These are phyloP conservation scores for Aspergillus vadensis DNA, from an alignment of 2,329 filamentous ascomycete species.

Conservation along the genomic window DNA sequence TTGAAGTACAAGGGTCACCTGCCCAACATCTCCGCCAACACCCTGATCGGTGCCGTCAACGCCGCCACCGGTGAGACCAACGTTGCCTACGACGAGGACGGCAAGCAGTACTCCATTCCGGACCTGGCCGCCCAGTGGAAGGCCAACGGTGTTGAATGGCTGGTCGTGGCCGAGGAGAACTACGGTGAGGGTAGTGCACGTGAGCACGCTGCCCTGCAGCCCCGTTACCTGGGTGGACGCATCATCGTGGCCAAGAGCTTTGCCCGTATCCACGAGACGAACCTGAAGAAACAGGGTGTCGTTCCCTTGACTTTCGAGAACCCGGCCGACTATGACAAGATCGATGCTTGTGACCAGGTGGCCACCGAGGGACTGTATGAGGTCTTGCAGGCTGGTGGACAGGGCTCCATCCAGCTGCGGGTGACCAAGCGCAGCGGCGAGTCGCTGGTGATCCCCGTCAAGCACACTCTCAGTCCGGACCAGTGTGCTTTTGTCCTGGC, in stretches of 20 bases:
- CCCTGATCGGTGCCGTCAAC: slow-evolving; percentile 91
- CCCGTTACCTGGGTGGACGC: slow-evolving; percentile 82
- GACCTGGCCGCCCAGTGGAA: slow-evolving; percentile 87
- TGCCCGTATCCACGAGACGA: slow-evolving; percentile 91
- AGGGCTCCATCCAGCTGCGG: slow-evolving; percentile 25
- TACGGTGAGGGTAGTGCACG: slow-evolving; percentile 89
- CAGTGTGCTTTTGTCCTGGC: slow-evolving; percentile 92
- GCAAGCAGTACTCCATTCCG: slow-evolving; percentile 74
- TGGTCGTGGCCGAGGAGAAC: slow-evolving; percentile 97
- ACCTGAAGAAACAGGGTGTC: slow-evolving; percentile 95
- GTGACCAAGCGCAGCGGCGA: slow-evolving; percentile 53
- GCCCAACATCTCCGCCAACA: slow-evolving; percentile 97
- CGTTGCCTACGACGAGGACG: slow-evolving; percentile 83
- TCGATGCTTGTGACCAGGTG: slow-evolving; percentile 81
- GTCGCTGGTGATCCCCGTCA: slow-evolving; percentile 71
- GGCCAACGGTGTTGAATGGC: slow-evolving; percentile 72
- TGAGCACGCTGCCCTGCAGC: slow-evolving; percentile 87
- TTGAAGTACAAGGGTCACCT: slow-evolving; percentile 99
- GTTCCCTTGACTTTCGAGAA: slow-evolving; percentile 89
- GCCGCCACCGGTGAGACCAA: slow-evolving; percentile 92
- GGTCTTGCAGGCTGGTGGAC: slow-evolving; percentile 58
- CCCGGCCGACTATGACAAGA: slow-evolving; percentile 82
- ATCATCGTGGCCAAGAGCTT: slow-evolving; percentile 85
- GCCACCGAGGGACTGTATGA: slow-evolving; percentile 80
- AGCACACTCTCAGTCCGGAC: slow-evolving; percentile 84